These are phyloP conservation scores for Trichosporon faecale DNA, from an alignment of 1,284 basidiomycete genomes.

Conservation along the genomic window DNA sequence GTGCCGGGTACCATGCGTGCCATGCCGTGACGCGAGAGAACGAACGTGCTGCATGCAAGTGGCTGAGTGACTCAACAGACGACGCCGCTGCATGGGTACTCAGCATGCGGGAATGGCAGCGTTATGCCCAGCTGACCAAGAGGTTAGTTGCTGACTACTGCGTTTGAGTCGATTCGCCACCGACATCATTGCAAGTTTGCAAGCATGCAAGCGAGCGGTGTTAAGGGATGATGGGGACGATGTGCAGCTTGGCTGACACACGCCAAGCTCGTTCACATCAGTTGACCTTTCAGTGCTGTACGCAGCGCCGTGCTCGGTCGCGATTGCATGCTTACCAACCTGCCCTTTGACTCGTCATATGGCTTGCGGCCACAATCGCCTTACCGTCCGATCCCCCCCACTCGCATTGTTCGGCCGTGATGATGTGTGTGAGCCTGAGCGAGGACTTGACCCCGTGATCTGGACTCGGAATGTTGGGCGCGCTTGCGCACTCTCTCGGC, in stretches of 20 bases:
- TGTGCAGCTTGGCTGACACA: neutral
- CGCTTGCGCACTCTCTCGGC: neutral
- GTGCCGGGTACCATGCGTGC: neutral
- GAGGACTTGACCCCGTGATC: neutral
- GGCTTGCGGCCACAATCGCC: neutral
- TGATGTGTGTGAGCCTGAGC: neutral
- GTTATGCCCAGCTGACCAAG: neutral
- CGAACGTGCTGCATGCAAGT: neutral
- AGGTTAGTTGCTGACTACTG: neutral
- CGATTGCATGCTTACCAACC: neutral
- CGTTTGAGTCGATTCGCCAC: neutral
- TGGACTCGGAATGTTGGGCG: neutral
- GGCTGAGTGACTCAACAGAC: neutral
- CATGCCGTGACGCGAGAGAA: neutral
- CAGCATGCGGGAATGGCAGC: neutral
- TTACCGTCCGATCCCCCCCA: neutral
- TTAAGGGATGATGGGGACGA: neutral
- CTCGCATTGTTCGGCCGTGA: neutral
- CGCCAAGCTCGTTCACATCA: neutral
- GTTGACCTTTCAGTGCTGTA: neutral
- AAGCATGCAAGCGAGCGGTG: neutral
- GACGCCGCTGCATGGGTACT: too few relatives aligned
- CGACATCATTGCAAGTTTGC: too few relatives aligned
- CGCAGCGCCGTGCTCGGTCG: neutral
- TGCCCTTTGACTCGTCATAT: too few relatives aligned